Base-by-base conservation (phyloP, 2,329 filamentous ascomycete species). In the Arthrobotrys musiformis region DNA sequence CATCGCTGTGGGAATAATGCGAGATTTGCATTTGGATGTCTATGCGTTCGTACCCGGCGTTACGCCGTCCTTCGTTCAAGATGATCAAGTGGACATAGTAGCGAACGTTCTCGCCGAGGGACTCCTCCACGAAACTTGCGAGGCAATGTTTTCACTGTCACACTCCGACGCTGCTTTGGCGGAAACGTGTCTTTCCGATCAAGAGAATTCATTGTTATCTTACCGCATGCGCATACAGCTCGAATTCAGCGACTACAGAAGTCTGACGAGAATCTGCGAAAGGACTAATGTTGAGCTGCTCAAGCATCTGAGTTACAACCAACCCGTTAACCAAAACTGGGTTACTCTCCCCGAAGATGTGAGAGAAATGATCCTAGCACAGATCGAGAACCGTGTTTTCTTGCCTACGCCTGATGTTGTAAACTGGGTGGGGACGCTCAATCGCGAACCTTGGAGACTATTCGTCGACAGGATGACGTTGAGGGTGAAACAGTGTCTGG, bases 101-200 rank as follows among this genome's bases (percentile, higher is more conserved):
- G 62, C 67, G 7, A 48, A 79, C 68, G 70, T 82, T 17, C 50
- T 79, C 11, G 78, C 82, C 3, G 83, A 84, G 73, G 81, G 81
- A 3, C 79, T 84, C n/a, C 72, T 84, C 2, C 83, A 84, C 69
- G 83, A 84, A 63, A 81, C 81, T 4, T 81, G 82, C 2, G 80
- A 82, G 7, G 80, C 81, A 2, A 79, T 81, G 19, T 76, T 83
- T 22, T 73, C 79, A 3, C 77, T 83, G 7, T 78, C 79, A 4
- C 80, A 82, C 24, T 74, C 78, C 8, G 80, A 82, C 15, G 83
- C 83, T 1, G 80, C 82, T 4, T 80, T 82, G 15, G 81, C 82
- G 1, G 83, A 84, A 78, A 77, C 73, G 0, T 82, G 83, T 64
- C 81, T 84, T 52, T 76, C 83, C 11, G 79, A 80, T 26, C 80